Evolutionary conservation across 441 rosid genomes (phyloP), one percentile per base, ranked within the genome.

Genomic region (Isatis lusitanica): DNA sequence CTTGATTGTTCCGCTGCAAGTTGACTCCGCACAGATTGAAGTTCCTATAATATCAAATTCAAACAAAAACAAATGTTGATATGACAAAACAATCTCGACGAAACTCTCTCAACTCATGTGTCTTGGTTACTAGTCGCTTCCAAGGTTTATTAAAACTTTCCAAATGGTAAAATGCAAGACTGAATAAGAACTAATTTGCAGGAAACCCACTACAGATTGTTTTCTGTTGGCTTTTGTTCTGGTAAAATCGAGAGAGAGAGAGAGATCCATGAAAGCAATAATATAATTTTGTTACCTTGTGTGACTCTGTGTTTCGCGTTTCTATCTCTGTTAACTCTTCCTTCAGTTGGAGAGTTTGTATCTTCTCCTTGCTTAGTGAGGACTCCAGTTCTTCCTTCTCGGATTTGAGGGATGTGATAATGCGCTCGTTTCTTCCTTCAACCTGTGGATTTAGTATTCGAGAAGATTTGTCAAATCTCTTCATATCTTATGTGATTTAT

Each of bases 1-100:
- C 97, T 83, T 0, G 97, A 88, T 79, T 92, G 97, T 79, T 92
- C 97, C 1, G 85, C 73, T 17, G 93, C 94, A 76, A 90, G 94
- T 78, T 88, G 94, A 50, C 94, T 83, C 17, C 96, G 92, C 39
- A 84, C 88, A 13, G 94, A 88, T 73, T 92, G 97, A 71, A 88
- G 93, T 80, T 88, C 97, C 97, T 94, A 66, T 24, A 21, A 21
- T 16, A 58, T 58, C 51, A 1, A 16, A 44, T 48, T 39, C 28
- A 42, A 56, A 69, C 42, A 33, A 17, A 40, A 51, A 59, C 30
- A 30, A 46, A 30, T 24, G 48, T 36, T 38, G 59, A 65, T 9
- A 47, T 12, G 13, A 51, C 44, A 39, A 51, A 39, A 48, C 18
- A 70, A 35, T 39, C 52, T 39, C 7, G 21, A 60, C 16, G 1